These are phyloP conservation scores for Boletus rubropictus DNA, from an alignment of 768 basidiomycete genomes.

Conservation along the genomic window DNA sequence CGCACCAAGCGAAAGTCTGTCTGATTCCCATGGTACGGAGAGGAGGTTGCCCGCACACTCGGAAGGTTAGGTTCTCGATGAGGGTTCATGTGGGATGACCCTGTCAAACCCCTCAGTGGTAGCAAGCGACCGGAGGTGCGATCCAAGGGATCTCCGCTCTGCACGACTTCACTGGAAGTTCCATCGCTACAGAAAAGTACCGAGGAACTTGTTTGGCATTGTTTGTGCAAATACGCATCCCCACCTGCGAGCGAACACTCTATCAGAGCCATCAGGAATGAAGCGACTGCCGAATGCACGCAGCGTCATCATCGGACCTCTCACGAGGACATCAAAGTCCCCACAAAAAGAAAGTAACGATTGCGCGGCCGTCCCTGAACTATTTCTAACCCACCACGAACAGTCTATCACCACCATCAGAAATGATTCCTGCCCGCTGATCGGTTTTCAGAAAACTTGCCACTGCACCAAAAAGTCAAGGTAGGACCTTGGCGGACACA, in stretches of 20 bases:
- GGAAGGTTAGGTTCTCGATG: conserved; percentile 15
- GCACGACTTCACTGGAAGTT: not conserved
- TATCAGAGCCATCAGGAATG: too few species aligned
- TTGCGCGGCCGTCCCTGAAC: conserved; percentile 13
- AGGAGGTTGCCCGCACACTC: conserved; percentile 3
- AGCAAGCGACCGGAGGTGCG: conserved; percentile 4
- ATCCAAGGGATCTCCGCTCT: not conserved
- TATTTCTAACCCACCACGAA: not conserved
- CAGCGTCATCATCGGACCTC: conserved; percentile 7
- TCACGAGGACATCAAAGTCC: conserved; percentile 6
- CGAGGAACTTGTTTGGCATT: conserved; percentile 1
- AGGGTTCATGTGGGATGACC: conserved; percentile 12
- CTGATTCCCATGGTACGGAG: conserved; percentile 13
- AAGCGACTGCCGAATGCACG: not conserved
- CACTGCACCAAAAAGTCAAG: conserved; percentile 3
- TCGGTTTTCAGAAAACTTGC: conserved; percentile 2
- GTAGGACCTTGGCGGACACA: not conserved
- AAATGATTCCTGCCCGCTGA: not conserved
- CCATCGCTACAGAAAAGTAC: not conserved
- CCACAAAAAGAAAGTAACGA: not conserved
- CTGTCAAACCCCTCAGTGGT: conserved; percentile 1
- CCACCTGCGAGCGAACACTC: too few species aligned
- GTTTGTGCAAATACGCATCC: not conserved
- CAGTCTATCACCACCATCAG: not conserved
- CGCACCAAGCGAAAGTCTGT: conserved; percentile 3